phyloP scores from a whole-genome alignment of 1,139 yeast species.

The Wickerhamiella infanticola region DNA sequence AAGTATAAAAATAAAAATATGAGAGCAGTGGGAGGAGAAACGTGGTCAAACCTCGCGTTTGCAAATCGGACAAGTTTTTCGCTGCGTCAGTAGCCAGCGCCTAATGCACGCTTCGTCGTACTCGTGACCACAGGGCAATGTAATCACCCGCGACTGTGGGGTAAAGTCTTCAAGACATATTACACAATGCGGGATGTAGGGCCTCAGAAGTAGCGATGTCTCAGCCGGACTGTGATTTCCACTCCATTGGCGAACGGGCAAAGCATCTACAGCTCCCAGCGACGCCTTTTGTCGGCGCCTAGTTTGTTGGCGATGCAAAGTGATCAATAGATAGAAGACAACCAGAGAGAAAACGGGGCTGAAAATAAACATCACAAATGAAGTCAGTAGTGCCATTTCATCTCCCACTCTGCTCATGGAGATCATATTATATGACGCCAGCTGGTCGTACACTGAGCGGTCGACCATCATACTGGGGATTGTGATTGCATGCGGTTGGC shows the following conservation, averaged over 20 bases:
- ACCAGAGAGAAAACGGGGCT: constrained; percentile 28
- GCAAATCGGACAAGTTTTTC: constrained; percentile 12
- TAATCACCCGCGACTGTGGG: constrained; percentile 23
- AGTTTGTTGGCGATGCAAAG: constrained; percentile 24
- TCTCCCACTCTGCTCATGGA: constrained; percentile 21
- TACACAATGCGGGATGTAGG: constrained; percentile 18
- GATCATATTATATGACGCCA: constrained; percentile 19
- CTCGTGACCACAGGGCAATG: constrained; percentile 31
- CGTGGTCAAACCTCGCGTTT: constrained; percentile 4
- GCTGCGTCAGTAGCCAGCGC: constrained; percentile 21
- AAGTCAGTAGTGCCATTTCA: constrained; percentile 22
- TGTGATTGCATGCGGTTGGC: constrained; percentile 18
- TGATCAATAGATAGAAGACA: constrained; percentile 25
- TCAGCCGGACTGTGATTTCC: background rate
- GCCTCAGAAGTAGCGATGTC: background rate
- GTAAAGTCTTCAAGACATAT: constrained; percentile 29
- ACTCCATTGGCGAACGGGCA: constrained; percentile 27
- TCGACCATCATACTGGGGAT: constrained; percentile 29
- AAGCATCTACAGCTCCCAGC: constrained; percentile 21
- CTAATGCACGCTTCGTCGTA: constrained; percentile 29
- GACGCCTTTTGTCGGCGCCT: constrained; percentile 26
- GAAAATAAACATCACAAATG: constrained; percentile 26
- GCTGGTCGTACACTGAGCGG: constrained; percentile 19
- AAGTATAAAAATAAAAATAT: no score
- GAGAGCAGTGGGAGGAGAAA: no score